Base-by-base conservation (phyloP, 176 grass and related monocot species). In the Phyllostachys edulis region DNA sequence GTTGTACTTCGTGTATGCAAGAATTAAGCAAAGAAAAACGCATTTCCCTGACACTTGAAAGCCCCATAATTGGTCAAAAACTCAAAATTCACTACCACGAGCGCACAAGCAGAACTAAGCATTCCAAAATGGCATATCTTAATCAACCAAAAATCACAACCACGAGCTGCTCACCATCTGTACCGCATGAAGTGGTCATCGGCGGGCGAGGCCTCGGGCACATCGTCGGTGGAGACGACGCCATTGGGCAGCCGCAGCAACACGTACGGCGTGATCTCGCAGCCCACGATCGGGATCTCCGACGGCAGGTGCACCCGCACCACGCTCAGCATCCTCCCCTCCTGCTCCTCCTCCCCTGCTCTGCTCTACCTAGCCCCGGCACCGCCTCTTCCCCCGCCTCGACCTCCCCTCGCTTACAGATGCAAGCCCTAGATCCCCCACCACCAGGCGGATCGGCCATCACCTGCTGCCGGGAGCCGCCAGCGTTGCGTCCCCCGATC, bases 281-380 rank as follows among this genome's bases (percentile, higher is more conserved):
- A 99, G 69, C 97, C 97, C 17, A 99, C 91, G 38, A 99, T 93
- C 68, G 97, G 97, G 97, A 99, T 99, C 86, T 99, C 97, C 87
- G 97, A 99, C 47, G 97, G 93, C 65, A 99, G 93, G 76, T 99
- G 97, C 59, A 99, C 90, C 65, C 97, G 77, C 11, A 94, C 80
- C 69, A 99, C 90, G 76, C 77, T 99, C 93, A 99, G 83, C 97
- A 99, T 99, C 76, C 84, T 96, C 80, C 82, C 67, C 66, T 42
- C 29, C 73, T 38, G 21, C 46, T 79, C 32, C 79, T 87, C 82
- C 71, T 89, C 79, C 78, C 49, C 63, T 73, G 63, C 50, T 54
- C 85, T 68, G 69, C 70, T 61, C 68, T 69, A 75, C 68, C 68
- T 65, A 88, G 89, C 83, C 65, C 68, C 55, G 83, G 70, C 57